Evolutionary conservation across 2,329 filamentous ascomycete genomes (phyloP), one percentile per base, ranked within the genome.

Genomic region (Aspergillus ochraceoroseus): DNA sequence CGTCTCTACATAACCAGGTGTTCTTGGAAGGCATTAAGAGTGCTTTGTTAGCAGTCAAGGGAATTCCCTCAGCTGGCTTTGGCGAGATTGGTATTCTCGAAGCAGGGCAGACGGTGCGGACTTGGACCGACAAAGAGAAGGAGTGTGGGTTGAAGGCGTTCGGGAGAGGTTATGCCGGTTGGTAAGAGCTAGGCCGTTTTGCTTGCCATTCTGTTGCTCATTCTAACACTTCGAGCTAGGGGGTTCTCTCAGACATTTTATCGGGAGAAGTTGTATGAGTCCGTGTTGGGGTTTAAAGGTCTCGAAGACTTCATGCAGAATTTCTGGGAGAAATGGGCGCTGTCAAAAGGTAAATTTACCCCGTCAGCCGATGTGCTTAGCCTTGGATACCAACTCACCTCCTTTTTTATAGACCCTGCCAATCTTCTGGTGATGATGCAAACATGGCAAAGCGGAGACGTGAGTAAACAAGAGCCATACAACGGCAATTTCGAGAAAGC

Each of bases 221-320:
- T 23, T 11, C 41, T 38, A 26, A 38, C 20, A 20, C 12, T 28
- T 5, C 7, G 20, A 12, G 11, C 15, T 30, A 68, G 80, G 85
- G 85, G 86, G 0, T 85, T 90, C 54, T 84, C 79, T 36, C 85
- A 89, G 54, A 74, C 83, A 0, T 90, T 89, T 55, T 90, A 90
- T 54, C 74, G 85, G 1, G 70, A 86, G 50, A 80, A 74, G 57
- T 44, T 86, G n/a, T 82, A 82, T 57, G 76, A 85, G 58, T 79
- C 62, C 1, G 67, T 58, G 1, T 71, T 88, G 6, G 81, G 82
- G 0, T 87, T 74, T 53, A 79, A 79, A 49, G 70, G 77, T 39
- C 69, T 89, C 2, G 83, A 88, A 46, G 79, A 85, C 38, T 90
- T 88, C 47, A 76, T 90, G 71, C 67, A 77, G 5, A 77, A 73